phyloP scores from a whole-genome alignment of 2,329 filamentous ascomycete genomes.

The Teratosphaeria destructans region DNA sequence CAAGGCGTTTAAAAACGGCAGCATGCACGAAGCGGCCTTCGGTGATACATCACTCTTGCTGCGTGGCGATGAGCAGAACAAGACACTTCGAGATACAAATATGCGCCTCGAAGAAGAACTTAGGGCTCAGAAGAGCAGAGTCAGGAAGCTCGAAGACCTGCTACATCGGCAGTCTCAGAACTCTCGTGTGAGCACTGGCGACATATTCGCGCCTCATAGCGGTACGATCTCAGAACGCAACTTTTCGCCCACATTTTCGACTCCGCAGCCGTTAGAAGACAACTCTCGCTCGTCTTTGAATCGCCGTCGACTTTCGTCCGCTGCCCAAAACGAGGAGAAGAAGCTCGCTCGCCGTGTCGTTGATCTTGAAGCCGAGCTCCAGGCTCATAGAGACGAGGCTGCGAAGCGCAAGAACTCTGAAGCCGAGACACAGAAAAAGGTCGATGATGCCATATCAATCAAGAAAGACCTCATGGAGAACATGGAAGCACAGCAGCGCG shows the following conservation, averaged over 20 bases:
- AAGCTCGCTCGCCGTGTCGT: slow-evolving; percentile 51
- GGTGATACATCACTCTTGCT: slow-evolving; percentile 79
- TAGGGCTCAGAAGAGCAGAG: slow-evolving; percentile 84
- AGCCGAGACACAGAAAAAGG: slow-evolving; percentile 53
- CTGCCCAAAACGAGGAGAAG: slow-evolving; percentile 54
- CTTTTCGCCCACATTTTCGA: slow-evolving; percentile 2
- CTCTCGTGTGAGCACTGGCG: slow-evolving; percentile 33
- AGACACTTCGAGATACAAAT: slow-evolving; percentile 41
- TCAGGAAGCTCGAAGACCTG: slow-evolving; percentile 83
- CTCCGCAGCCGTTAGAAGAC: slow-evolving; percentile 10
- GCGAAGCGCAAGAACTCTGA: slow-evolving; percentile 42
- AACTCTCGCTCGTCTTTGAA: slow-evolving; percentile 14
- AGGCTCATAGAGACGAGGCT: slow-evolving; percentile 64
- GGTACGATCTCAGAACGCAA: slow-evolving; percentile 12
- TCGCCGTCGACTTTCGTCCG: slow-evolving; percentile 48
- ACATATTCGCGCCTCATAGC: slow-evolving; percentile 23
- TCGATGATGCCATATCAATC: slow-evolving; percentile 80
- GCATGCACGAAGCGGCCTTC: slow-evolving; percentile 79
- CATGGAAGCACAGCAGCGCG: slow-evolving; percentile 80
- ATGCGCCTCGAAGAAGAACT: slow-evolving; percentile 50
- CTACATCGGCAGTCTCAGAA: slow-evolving; percentile 66
- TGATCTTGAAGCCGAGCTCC: slow-evolving; percentile 67
- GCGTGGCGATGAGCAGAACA: slow-evolving; percentile 76
- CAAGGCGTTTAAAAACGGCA: slow-evolving; percentile 93
- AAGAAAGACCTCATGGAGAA: slow-evolving; percentile 93